These are phyloP conservation scores for Penicillium freii DNA, from an alignment of 2,329 filamentous ascomycete species.

Conservation along the genomic window DNA sequence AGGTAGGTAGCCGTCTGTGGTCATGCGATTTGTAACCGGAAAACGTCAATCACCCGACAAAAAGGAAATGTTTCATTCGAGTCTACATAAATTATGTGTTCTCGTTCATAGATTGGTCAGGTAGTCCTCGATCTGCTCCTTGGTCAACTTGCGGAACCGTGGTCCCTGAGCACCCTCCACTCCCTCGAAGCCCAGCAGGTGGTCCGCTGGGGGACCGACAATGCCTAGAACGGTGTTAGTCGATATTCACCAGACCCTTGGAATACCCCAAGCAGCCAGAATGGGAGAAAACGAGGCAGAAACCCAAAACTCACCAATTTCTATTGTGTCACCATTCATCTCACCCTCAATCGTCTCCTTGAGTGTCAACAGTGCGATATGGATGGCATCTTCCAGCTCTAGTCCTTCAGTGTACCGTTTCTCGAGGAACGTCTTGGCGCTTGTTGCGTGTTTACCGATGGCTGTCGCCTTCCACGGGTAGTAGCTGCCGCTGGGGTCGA, in stretches of 20 bases:
- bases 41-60: background rate
- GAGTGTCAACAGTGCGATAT: slow-evolving; percentile 93
- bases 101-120: slow-evolving; percentile 83
- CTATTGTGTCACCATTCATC: slow-evolving; percentile 98
- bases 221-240: slow-evolving; percentile 63
- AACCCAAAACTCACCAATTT: slow-evolving; percentile 69
- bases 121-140: slow-evolving; percentile 99
- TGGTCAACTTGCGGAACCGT: slow-evolving; percentile 67
- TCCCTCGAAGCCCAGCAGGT: slow-evolving; percentile 76
- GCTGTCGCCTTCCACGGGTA: slow-evolving; percentile 99
- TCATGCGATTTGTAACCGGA: slow-evolving; percentile 12
- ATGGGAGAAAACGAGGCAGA: background rate
- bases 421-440: slow-evolving; percentile 98
- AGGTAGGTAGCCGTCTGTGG: slow-evolving; percentile 4
- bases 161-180: slow-evolving; percentile 45
- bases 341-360: slow-evolving; percentile 99
- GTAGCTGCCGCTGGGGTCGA: slow-evolving; percentile 97
- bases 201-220: slow-evolving; percentile 88
- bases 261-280: background rate
- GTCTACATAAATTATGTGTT: slow-evolving; percentile 15
- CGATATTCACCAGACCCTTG: background rate
- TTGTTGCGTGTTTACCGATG: slow-evolving; percentile 97
- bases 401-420: slow-evolving; percentile 97
- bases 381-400: slow-evolving; percentile 96
- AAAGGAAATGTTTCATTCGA: slow-evolving; percentile 19